Percentiles rank a stretch among this genome's conserved stretches.
Conservation (phyloP, 257 asterid genomes). For the Plantago ovata region DNA sequence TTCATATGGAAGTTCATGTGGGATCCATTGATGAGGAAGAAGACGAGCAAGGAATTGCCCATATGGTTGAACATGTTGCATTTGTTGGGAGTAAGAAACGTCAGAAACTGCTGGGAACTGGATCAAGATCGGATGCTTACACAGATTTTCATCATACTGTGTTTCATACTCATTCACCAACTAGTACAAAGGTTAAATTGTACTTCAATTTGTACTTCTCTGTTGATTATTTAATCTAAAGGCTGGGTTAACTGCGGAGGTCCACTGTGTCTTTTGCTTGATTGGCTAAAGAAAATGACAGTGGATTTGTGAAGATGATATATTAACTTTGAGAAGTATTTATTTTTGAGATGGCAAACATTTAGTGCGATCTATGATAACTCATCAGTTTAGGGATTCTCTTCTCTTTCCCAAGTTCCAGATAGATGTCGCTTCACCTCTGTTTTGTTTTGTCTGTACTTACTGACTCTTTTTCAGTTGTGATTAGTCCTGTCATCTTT, state of each 20-base stretch:
- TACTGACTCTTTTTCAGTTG: constrained; percentile 7
- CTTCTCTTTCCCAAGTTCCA: background rate
- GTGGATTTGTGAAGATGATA: no score
- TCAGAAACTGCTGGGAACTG: constrained; percentile 98
- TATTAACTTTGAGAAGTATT: no score
- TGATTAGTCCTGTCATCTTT: constrained; percentile 19
- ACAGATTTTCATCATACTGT: constrained; percentile 99
- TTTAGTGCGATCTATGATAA: constrained; percentile 7
- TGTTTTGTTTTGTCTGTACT: background rate
- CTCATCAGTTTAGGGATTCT: background rate
- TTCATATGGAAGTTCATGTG: constrained; percentile 98
- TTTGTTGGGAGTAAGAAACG: constrained; percentile 99
- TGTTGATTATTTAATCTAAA: no score
- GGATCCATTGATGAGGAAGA: constrained; percentile 99
- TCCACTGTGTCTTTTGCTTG: no score
- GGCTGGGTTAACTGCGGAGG: no score
- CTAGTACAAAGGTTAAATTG: constrained; percentile 71
- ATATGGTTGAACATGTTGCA: constrained; percentile 99
- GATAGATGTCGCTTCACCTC: no score
- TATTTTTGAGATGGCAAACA: constrained; percentile 2
- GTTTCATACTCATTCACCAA: constrained; percentile 97
- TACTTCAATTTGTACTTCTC: constrained; percentile 20
- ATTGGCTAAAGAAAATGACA: no score
- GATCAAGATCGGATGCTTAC: constrained; percentile 97
- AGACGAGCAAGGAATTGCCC: constrained; percentile 99